These are phyloP conservation scores for Irpex sp. DNA, from an alignment of 1,284 basidiomycete genomes.

Conservation along the genomic window DNA sequence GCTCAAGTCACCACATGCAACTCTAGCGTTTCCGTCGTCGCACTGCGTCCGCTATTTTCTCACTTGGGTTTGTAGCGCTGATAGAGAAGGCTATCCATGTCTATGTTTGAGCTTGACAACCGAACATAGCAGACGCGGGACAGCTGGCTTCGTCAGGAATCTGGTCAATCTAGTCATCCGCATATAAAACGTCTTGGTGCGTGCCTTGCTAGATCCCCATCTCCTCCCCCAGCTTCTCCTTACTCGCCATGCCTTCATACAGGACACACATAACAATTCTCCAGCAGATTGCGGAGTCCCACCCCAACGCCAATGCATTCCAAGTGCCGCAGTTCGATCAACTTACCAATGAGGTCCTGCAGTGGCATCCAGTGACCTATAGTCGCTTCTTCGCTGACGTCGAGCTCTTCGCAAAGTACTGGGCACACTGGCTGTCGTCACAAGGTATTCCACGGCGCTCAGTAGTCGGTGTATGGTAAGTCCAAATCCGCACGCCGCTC, in stretches of 20 bases:
- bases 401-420: constrained; percentile 51
- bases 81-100: constrained; percentile 17
- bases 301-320: constrained; percentile 46
- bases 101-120: constrained; percentile 21
- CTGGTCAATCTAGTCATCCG: constrained; percentile 1
- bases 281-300: constrained; percentile 39
- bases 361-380: constrained; percentile 53
- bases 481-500: constrained; percentile 11
- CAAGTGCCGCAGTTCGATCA: constrained; percentile 40
- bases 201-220: constrained; percentile 5
- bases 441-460: constrained; percentile 46
- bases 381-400: constrained; percentile 50
- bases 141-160: neutral
- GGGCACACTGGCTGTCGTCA: constrained; percentile 41
- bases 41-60: constrained; percentile 10
- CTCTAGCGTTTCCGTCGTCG: constrained; percentile 3
- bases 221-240: constrained; percentile 13
- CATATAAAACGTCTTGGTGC: constrained; percentile 9
- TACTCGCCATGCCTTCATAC: constrained; percentile 21
- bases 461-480: constrained; percentile 66
- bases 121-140: constrained; percentile 8
- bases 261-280: constrained; percentile 49
- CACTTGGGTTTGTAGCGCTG: constrained; percentile 9
- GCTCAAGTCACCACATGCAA: neutral
- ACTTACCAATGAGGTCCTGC: constrained; percentile 29